A percentile compares a stretch with the other conserved stretches of the same genome.
phyloP scores from a whole-genome alignment of 768 basidiomycete species.

The Tubosaeta sp. region DNA sequence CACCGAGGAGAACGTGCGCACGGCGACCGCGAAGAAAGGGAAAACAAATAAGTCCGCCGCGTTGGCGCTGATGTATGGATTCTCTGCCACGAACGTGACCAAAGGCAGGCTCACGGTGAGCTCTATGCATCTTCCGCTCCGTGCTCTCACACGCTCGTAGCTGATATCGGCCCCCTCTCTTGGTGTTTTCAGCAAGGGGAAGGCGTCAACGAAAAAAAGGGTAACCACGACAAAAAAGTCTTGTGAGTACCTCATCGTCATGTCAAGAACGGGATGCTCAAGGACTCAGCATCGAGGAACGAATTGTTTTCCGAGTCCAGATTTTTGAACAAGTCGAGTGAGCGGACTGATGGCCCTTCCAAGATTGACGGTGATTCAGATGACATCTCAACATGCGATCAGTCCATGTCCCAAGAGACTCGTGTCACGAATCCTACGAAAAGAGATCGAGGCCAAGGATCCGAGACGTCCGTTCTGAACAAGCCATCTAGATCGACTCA shows the following conservation, averaged over 20 bases:
- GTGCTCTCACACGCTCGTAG: slow-evolving; percentile 15
- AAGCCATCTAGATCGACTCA: slow-evolving; percentile 1
- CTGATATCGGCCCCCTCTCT: slow-evolving; percentile 26
- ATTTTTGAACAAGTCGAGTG: slow-evolving; percentile 37
- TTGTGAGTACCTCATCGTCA: slow-evolving; percentile 10
- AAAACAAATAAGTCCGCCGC: slow-evolving; percentile 25
- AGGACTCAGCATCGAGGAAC: slow-evolving; percentile 9
- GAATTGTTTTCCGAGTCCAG: slow-evolving; percentile 43
- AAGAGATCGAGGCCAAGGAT: background rate
- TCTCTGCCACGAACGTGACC: slow-evolving; percentile 35
- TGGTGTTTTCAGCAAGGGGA: slow-evolving; percentile 38
- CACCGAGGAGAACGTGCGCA: slow-evolving; percentile 2
- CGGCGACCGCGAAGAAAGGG: slow-evolving; percentile 6
- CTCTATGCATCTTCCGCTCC: background rate
- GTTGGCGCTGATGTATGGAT: slow-evolving; percentile 35
- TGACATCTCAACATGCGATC: slow-evolving; percentile 12
- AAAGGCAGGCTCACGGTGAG: slow-evolving; percentile 35
- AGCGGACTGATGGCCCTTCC: slow-evolving; percentile 5
- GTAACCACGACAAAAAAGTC: slow-evolving; percentile 5
- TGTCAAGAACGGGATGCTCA: background rate
- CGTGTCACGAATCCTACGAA: slow-evolving; percentile 3
- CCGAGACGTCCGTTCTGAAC: background rate
- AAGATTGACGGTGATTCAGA: slow-evolving; percentile 5
- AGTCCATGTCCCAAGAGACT: slow-evolving; percentile 8
- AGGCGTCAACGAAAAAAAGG: slow-evolving; percentile 29